Conservation (phyloP, 805 yeast genomes). For the Kazachstania kunashirensis region DNA sequence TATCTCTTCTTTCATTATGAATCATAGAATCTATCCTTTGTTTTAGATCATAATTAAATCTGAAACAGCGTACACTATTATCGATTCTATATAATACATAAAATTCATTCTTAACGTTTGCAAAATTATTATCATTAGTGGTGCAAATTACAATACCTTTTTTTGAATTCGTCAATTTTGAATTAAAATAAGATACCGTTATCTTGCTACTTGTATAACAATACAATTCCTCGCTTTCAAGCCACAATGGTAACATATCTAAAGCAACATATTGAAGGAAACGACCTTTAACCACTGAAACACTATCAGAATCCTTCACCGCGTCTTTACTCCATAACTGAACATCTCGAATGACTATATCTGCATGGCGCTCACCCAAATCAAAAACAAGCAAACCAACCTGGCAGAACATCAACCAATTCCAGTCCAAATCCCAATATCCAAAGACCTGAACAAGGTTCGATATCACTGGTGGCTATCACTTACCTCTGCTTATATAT, state of each 20-base stretch:
- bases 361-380: slow-evolving; percentile 15
- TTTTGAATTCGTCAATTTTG: slow-evolving; percentile 16
- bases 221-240: neutral
- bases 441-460: too few relatives aligned
- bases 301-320: neutral
- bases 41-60: slow-evolving; percentile 7
- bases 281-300: slow-evolving; percentile 9
- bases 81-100: slow-evolving; percentile 7
- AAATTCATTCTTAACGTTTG: neutral
- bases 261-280: slow-evolving; percentile 18
- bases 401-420: slow-evolving; percentile 6
- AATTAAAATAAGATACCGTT: slow-evolving; percentile 20
- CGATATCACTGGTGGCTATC: too few relatives aligned
- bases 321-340: slow-evolving; percentile 19
- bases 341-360: slow-evolving; percentile 19
- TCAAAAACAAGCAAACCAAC: slow-evolving; percentile 14
- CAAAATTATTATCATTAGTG: neutral
- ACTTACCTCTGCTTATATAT: too few relatives aligned
- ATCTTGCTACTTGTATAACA: slow-evolving; percentile 23
- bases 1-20: neutral
- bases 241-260: slow-evolving; percentile 23
- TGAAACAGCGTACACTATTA: slow-evolving; percentile 9
- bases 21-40: slow-evolving; percentile 8
- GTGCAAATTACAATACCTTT: slow-evolving; percentile 17
- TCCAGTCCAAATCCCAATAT: too few relatives aligned